These are phyloP conservation scores for Oenanthe sinensis DNA, from an alignment of 129 eudicot species.

Conservation along the genomic window DNA sequence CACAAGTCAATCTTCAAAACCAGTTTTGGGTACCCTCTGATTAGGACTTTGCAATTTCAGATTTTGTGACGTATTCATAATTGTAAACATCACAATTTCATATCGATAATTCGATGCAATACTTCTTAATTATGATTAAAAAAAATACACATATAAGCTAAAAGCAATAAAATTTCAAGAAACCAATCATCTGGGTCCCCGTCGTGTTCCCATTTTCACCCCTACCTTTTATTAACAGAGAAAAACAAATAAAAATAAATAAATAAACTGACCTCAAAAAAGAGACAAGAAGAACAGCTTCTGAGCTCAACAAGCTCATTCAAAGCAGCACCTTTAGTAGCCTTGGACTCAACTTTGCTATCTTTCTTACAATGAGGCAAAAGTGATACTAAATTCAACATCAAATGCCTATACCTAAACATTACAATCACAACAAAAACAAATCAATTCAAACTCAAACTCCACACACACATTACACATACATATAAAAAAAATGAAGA, in stretches of 20 bases:
- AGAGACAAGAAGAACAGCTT: conserved; percentile 82
- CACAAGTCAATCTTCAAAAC: not conserved
- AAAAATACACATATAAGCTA: not conserved
- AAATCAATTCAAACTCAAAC: conserved; percentile 5
- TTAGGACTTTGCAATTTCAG: not conserved
- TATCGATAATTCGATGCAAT: not conserved
- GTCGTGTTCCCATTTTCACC: too few relatives aligned
- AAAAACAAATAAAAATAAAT: not conserved
- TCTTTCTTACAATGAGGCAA: conserved; percentile 85
- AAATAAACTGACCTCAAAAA: conserved; percentile 50
- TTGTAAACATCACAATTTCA: not conserved
- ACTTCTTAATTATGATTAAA: not conserved
- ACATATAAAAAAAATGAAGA: too few relatives aligned
- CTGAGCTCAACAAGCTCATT: conserved; percentile 92
- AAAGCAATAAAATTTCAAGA: not conserved
- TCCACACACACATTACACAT: not conserved
- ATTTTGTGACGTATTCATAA: not conserved
- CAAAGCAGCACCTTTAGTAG: conserved; percentile 73
- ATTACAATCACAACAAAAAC: not conserved
- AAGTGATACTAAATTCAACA: conserved; percentile 78
- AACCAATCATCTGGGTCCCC: too few relatives aligned
- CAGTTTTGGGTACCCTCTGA: too few relatives aligned
- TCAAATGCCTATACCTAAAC: conserved; percentile 80
- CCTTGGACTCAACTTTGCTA: conserved; percentile 83
- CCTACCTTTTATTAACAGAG: not conserved